Evolutionary conservation across 441 rosid species (phyloP).

Genomic region (Isatis lusitanica): DNA sequence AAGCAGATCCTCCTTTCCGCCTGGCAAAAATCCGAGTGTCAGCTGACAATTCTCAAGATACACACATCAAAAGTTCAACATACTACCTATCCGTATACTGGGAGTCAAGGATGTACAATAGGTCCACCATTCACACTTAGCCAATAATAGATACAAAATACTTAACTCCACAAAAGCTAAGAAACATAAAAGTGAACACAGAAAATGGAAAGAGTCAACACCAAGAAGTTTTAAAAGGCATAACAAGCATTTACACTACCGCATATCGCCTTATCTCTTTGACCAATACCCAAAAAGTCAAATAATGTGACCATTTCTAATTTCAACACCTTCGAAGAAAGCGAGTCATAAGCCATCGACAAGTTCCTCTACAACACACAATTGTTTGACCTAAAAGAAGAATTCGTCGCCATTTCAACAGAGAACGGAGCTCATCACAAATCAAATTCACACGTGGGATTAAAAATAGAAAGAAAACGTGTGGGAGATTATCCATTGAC

Average conservation of each 20-base stretch:
- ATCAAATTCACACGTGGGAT: conserved; percentile 19
- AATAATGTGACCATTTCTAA: conserved; percentile 28
- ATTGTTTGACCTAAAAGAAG: conserved; percentile 17
- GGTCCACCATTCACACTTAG: conserved; percentile 34
- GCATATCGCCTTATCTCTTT: conserved; percentile 32
- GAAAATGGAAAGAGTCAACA: conserved; percentile 38
- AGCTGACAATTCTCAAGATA: conserved; percentile 15
- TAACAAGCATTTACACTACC: conserved; percentile 1
- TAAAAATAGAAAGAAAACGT: not conserved
- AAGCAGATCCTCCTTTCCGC: conserved; percentile 87
- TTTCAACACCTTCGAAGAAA: conserved; percentile 44
- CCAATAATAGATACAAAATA: conserved; percentile 12
- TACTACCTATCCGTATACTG: conserved; percentile 17
- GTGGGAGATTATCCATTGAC: not conserved
- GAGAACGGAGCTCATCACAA: conserved; percentile 16
- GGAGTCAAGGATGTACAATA: conserved; percentile 20
- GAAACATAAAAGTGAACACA: conserved; percentile 28
- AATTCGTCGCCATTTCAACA: conserved; percentile 35
- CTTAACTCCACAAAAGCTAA: conserved; percentile 13
- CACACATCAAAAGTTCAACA: conserved; percentile 12
- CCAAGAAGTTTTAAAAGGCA: conserved; percentile 17
- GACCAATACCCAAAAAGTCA: conserved; percentile 36
- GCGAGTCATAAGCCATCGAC: conserved; percentile 32
- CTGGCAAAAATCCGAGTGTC: conserved; percentile 43
- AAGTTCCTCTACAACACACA: conserved; percentile 13